phyloP scores from a whole-genome alignment of 352 stramenopile genomes.

The Halophytophthora polymorphica region DNA sequence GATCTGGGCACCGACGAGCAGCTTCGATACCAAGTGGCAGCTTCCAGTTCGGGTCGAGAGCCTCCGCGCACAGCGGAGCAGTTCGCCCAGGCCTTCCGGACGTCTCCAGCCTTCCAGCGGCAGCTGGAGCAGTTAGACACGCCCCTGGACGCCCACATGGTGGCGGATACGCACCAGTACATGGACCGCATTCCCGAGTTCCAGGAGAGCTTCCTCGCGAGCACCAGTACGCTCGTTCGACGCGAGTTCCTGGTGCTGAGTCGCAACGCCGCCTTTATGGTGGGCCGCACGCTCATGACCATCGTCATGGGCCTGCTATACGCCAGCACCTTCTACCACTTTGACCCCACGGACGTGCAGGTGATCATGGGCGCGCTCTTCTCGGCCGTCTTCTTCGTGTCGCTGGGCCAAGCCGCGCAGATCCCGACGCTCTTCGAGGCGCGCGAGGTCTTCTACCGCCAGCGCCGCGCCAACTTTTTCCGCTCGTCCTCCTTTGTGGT shows the following conservation, averaged over 20 bases:
- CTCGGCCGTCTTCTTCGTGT: constrained; percentile 72
- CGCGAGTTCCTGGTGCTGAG: constrained; percentile 58
- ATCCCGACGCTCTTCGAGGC: constrained; percentile 76
- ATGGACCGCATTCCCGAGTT: constrained; percentile 67
- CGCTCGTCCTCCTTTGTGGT: constrained; percentile 69
- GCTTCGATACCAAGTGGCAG: constrained; percentile 27
- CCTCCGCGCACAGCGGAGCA: constrained; percentile 20
- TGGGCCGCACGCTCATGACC: constrained; percentile 38
- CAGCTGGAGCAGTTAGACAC: constrained; percentile 18
- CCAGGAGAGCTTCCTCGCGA: constrained; percentile 25
- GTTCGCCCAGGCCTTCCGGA: constrained; percentile 28
- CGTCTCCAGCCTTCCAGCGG: constrained; percentile 18
- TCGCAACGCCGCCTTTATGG: constrained; percentile 35
- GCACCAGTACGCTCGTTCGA: constrained; percentile 28
- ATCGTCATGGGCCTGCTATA: constrained; percentile 46
- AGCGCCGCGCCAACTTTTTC: constrained; percentile 45
- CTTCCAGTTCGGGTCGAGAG: constrained; percentile 3
- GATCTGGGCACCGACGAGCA: constrained; percentile 41
- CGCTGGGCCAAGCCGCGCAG: constrained; percentile 61
- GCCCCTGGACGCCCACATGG: constrained; percentile 9
- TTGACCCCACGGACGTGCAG: constrained; percentile 33
- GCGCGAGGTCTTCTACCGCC: constrained; percentile 48
- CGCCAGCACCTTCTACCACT: constrained; percentile 40
- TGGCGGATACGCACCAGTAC: constrained; percentile 52
- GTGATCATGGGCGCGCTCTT: constrained; percentile 79